Percentiles rank a stretch among this genome's conserved stretches.
Evolutionary conservation across 2,329 filamentous ascomycete genomes (phyloP).

Genomic region (Diaporthe capsici): DNA sequence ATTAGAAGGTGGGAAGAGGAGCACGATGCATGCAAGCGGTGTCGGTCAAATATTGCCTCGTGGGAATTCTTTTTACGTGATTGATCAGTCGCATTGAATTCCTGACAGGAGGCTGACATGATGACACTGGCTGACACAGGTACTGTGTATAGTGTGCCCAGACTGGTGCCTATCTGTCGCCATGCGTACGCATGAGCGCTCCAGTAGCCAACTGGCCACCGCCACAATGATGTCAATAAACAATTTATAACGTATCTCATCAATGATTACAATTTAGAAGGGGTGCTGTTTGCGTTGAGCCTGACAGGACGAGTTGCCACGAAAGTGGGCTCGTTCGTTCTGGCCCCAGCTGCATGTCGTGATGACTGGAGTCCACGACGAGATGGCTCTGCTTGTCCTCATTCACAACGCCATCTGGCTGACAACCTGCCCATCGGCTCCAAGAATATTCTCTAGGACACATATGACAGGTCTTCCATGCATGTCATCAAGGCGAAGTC

Average conservation of each 20-base stretch:
- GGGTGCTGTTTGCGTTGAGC: no score
- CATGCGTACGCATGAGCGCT: background rate
- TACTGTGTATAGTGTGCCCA: background rate
- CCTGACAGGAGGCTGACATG: background rate
- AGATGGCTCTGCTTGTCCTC: background rate
- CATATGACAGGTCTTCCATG: background rate
- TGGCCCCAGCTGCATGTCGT: background rate
- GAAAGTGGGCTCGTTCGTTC: background rate
- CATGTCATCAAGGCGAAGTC: constrained; percentile 16
- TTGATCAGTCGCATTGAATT: no score
- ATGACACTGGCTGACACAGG: constrained; percentile 14
- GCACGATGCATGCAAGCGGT: background rate
- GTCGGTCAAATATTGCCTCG: no score
- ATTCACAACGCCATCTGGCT: background rate
- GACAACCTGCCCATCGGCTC: background rate
- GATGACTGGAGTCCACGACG: background rate
- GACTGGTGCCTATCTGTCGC: background rate
- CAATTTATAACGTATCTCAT: background rate
- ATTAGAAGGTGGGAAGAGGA: background rate
- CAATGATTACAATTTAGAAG: background rate
- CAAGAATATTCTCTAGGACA: background rate
- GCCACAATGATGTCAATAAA: constrained; percentile 15
- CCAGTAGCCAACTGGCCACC: background rate
- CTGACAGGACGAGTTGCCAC: background rate
- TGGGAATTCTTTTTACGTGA: background rate